Evolutionary conservation across 2,329 filamentous ascomycete genomes (phyloP).

Genomic region (Colletotrichum brevisporum): DNA sequence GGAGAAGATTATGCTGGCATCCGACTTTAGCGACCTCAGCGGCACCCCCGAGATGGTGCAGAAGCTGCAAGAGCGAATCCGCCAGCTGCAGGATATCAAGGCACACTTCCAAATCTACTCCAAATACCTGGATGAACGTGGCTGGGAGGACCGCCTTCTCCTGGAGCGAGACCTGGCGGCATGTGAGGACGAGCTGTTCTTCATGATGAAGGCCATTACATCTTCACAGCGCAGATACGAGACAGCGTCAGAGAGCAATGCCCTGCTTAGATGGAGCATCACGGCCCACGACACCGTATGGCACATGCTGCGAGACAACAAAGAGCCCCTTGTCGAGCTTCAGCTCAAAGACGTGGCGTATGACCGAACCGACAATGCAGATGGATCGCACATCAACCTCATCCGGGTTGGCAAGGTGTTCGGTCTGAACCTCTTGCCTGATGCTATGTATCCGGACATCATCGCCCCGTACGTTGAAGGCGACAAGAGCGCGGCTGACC

Average conservation of each 20-base stretch:
- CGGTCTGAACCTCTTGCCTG: slow-evolving; percentile 89
- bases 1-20: slow-evolving; percentile 99
- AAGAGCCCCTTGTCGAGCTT: slow-evolving; percentile 91
- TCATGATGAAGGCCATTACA: slow-evolving; percentile 99
- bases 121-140: slow-evolving; percentile 86
- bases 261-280: slow-evolving; percentile 91
- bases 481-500: slow-evolving; percentile 65
- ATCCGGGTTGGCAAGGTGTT: slow-evolving; percentile 90
- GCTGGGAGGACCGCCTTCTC: slow-evolving; percentile 91
- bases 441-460: slow-evolving; percentile 96
- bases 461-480: slow-evolving; percentile 89
- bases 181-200: slow-evolving; percentile 98
- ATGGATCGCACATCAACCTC: slow-evolving; percentile 95
- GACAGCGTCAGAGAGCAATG: slow-evolving; percentile 78
- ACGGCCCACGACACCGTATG: slow-evolving; percentile 96
- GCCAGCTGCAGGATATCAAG: slow-evolving; percentile 96
- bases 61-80: slow-evolving; percentile 90
- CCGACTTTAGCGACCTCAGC: slow-evolving; percentile 96
- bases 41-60: slow-evolving; percentile 95
- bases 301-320: slow-evolving; percentile 91
- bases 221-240: slow-evolving; percentile 92
- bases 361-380: slow-evolving; percentile 95
- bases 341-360: slow-evolving; percentile 93
- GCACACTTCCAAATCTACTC: slow-evolving; percentile 94
- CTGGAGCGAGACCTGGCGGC: slow-evolving; percentile 90